phyloP scores from a whole-genome alignment of 176 grass and related monocot species.

The Dendrocalamus sinicus region DNA sequence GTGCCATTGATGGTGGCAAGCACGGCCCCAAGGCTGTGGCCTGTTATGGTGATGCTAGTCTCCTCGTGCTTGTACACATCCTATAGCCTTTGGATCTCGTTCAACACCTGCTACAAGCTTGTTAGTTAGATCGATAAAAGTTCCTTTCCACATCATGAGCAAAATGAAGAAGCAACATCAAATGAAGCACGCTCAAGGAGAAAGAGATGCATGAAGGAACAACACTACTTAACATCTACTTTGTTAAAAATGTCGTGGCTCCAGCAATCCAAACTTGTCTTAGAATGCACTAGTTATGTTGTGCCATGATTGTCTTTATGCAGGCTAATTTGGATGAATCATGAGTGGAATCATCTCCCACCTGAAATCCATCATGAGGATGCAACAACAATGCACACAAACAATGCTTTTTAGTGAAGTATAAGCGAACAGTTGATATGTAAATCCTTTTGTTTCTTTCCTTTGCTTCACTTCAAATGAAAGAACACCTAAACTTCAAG shows the following conservation, averaged over 20 bases:
- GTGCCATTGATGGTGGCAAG: constrained; percentile 77
- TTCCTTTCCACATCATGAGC: background rate
- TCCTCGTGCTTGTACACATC: constrained; percentile 73
- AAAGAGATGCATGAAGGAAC: background rate
- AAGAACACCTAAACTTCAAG: constrained; percentile 37
- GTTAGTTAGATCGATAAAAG: constrained; percentile 11
- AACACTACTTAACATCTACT: background rate
- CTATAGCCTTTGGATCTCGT: constrained; percentile 65
- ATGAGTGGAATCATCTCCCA: constrained; percentile 3
- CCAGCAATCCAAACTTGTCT: constrained; percentile 15
- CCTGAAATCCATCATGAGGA: constrained; percentile 31
- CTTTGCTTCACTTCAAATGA: constrained; percentile 36
- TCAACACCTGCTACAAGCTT: constrained; percentile 62
- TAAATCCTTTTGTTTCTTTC: constrained; percentile 13
- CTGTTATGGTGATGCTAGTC: constrained; percentile 84
- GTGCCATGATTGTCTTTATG: constrained; percentile 21
- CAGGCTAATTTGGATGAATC: constrained; percentile 1
- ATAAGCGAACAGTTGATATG: background rate
- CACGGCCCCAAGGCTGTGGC: constrained; percentile 85
- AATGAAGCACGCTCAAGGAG: constrained; percentile 20
- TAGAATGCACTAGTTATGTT: constrained; percentile 25
- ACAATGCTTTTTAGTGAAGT: constrained; percentile 5
- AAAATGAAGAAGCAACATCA: background rate
- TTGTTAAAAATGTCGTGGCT: constrained; percentile 5
- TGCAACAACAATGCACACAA: background rate